A percentile compares a stretch with the other conserved stretches of the same genome.
phyloP scores from a whole-genome alignment of 768 basidiomycete genomes.

The Amanita rimosa region DNA sequence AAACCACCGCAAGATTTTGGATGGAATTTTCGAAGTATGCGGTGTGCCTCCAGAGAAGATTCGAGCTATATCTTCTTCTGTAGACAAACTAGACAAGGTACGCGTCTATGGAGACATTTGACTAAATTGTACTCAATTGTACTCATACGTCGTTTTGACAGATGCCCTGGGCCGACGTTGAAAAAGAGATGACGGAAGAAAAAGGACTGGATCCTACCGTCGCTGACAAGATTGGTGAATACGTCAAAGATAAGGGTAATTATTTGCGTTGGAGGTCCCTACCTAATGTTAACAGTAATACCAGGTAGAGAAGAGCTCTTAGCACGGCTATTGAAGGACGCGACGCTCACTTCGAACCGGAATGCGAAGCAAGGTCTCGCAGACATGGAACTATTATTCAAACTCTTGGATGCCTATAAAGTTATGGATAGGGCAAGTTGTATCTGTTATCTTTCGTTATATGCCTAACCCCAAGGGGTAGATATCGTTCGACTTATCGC shows the following conservation, averaged over 20 bases:
- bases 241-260: slow-evolving; percentile 88
- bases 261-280: not conserved
- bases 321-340: slow-evolving; percentile 53
- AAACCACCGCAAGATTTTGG: slow-evolving; percentile 94
- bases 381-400: slow-evolving; percentile 83
- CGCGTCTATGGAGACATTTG: slow-evolving; percentile 4
- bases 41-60: slow-evolving; percentile 89
- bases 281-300: not conserved
- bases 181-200: slow-evolving; percentile 93
- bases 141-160: slow-evolving; percentile 16
- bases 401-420: slow-evolving; percentile 69
- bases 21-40: slow-evolving; percentile 94
- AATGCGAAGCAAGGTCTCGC: slow-evolving; percentile 72
- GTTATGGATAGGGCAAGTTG: slow-evolving; percentile 60
- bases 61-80: slow-evolving; percentile 87
- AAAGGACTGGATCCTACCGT: slow-evolving; percentile 75
- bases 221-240: slow-evolving; percentile 94
- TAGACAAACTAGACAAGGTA: slow-evolving; percentile 98
- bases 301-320: slow-evolving; percentile 74
- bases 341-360: slow-evolving; percentile 51
- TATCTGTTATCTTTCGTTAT: not conserved
- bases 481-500: slow-evolving; percentile 94
- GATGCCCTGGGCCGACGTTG: slow-evolving; percentile 86
- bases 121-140: too few species aligned
- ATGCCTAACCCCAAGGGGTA: slow-evolving; percentile 17